Conservation (phyloP, 805 yeast genomes). For the Nakazawaea siamensis region DNA sequence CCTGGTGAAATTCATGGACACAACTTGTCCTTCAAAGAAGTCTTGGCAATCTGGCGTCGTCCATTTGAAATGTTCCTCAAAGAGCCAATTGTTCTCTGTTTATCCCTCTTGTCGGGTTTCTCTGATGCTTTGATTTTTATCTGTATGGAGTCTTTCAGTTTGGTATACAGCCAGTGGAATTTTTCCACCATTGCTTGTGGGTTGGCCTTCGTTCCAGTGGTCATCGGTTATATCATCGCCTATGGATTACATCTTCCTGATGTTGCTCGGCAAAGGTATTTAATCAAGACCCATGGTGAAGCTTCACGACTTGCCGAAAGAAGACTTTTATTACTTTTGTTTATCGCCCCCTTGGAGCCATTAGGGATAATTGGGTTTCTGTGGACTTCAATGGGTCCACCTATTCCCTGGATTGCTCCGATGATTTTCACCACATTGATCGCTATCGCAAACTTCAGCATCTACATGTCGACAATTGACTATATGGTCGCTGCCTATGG, state of each 20-base stretch:
- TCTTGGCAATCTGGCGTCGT: conserved; percentile 26
- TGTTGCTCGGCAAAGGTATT: conserved; percentile 22
- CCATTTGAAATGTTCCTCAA: conserved; percentile 30
- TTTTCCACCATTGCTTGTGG: conserved; percentile 24
- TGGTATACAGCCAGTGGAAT: conserved; percentile 27
- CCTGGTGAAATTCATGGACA: conserved; percentile 22
- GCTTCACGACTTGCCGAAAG: conserved; percentile 18
- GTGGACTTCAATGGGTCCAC: conserved; percentile 34
- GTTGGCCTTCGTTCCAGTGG: conserved; percentile 24
- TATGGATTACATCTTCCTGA: conserved; percentile 26
- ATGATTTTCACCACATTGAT: conserved; percentile 28
- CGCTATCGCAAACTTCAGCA: conserved; percentile 31
- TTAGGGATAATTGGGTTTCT: conserved; percentile 33
- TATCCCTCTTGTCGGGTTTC: conserved; percentile 30
- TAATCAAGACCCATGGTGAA: conserved; percentile 11
- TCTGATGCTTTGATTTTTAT: conserved; percentile 32
- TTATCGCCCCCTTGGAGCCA: conserved; percentile 29
- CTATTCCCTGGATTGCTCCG: conserved; percentile 30
- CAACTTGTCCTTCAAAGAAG: conserved; percentile 17
- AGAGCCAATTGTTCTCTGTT: conserved; percentile 31
- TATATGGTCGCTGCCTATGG: conserved; percentile 35
- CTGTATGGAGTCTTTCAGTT: conserved; percentile 27
- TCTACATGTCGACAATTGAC: conserved; percentile 36
- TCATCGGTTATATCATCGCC: conserved; percentile 28
- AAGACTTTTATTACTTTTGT: conserved; percentile 25